Percentiles rank a stretch among this genome's conserved stretches.
Evolutionary conservation across 306 rosid species (phyloP).

Genomic region (Cicer yamashitae): DNA sequence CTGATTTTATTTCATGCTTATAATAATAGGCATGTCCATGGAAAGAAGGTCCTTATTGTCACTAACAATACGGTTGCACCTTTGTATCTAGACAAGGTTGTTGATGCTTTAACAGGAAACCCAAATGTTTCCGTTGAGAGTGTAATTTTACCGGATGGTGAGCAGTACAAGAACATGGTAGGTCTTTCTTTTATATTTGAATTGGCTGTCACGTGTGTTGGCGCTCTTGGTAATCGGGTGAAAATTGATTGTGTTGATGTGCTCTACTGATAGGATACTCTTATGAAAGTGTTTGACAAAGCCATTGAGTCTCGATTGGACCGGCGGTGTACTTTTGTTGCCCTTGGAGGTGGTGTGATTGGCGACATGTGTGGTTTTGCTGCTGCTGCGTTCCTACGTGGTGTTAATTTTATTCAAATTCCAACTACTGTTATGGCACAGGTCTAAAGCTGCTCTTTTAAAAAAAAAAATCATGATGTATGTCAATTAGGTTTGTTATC

Average conservation of each 20-base stretch:
- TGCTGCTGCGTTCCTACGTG: slow-evolving; percentile 85
- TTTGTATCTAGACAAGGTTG: slow-evolving; percentile 78
- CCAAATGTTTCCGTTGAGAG: slow-evolving; percentile 81
- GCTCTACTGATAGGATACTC: slow-evolving; percentile 70
- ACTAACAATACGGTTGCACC: slow-evolving; percentile 81
- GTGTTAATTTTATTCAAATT: slow-evolving; percentile 95
- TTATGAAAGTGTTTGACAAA: slow-evolving; percentile 94
- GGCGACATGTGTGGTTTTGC: slow-evolving; percentile 98
- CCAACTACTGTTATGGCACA: slow-evolving; percentile 97
- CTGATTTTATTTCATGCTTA: neutral
- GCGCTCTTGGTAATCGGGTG: slow-evolving; percentile 20
- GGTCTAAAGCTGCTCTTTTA: slow-evolving; percentile 52
- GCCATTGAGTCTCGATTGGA: slow-evolving; percentile 87
- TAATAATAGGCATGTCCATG: slow-evolving; percentile 83
- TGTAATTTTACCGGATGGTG: slow-evolving; percentile 89
- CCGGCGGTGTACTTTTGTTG: slow-evolving; percentile 83
- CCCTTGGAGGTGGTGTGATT: slow-evolving; percentile 97
- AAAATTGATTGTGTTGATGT: slow-evolving; percentile 29
- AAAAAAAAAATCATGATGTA: neutral
- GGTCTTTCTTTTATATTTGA: slow-evolving; percentile 34
- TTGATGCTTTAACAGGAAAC: slow-evolving; percentile 83
- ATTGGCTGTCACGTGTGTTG: slow-evolving; percentile 17
- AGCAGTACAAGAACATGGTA: slow-evolving; percentile 90
- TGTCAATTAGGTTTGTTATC: slow-evolving; percentile 10
- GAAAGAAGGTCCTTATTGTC: slow-evolving; percentile 91